Percentiles rank a stretch among this genome's conserved stretches.
These are phyloP conservation scores for Syncephalastrum contaminatum DNA, from an alignment of 371 early-diverging fungal genomes.

Conservation along the genomic window DNA sequence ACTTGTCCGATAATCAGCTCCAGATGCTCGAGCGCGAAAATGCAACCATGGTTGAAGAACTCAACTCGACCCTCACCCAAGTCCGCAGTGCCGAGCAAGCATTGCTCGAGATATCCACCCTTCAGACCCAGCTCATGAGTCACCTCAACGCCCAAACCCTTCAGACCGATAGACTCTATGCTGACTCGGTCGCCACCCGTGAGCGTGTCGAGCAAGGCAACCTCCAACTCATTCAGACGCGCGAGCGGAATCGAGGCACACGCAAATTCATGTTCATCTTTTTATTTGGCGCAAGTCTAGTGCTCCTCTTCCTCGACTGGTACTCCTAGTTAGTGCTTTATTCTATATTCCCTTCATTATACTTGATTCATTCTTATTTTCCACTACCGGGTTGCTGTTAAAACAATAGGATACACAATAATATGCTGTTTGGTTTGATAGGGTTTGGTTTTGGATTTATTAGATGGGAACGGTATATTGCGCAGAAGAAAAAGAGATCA, in stretches of 20 bases:
- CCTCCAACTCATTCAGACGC: slow-evolving; percentile 50
- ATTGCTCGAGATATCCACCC: slow-evolving; percentile 64
- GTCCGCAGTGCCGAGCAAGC: slow-evolving; percentile 67
- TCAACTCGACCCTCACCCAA: slow-evolving; percentile 62
- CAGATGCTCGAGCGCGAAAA: slow-evolving; percentile 65
- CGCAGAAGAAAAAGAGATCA: no score
- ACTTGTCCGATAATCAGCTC: slow-evolving; percentile 58
- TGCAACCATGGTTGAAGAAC: slow-evolving; percentile 52
- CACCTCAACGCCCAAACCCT: slow-evolving; percentile 68
- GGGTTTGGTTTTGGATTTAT: no score
- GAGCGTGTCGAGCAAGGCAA: slow-evolving; percentile 64
- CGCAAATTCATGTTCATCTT: slow-evolving; percentile 65
- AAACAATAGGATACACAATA: background rate
- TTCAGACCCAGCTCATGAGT: slow-evolving; percentile 61
- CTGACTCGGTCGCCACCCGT: slow-evolving; percentile 62
- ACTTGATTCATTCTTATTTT: slow-evolving; percentile 2
- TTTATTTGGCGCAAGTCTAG: slow-evolving; percentile 61
- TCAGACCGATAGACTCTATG: slow-evolving; percentile 68
- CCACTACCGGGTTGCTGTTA: background rate
- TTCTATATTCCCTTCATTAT: background rate
- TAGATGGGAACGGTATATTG: no score
- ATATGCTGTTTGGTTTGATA: no score
- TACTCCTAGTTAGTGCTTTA: slow-evolving; percentile 37
- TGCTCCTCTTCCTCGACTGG: slow-evolving; percentile 74
- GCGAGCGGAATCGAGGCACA: slow-evolving; percentile 55